Percentiles rank a stretch among this genome's conserved stretches.
These are phyloP conservation scores for Sequoia sempervirens DNA, from an alignment of 75 land plant species.

Conservation along the genomic window DNA sequence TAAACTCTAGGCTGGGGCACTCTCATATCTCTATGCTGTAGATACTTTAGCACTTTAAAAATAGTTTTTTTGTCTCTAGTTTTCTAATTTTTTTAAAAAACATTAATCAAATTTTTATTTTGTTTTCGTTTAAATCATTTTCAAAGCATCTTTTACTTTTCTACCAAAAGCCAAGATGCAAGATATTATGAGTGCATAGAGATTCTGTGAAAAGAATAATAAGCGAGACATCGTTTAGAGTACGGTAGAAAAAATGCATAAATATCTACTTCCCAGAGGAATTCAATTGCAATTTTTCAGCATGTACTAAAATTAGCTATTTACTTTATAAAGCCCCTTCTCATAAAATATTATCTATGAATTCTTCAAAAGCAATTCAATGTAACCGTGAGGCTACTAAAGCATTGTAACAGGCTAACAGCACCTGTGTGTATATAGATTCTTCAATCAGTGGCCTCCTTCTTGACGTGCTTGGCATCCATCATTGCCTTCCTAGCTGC, in stretches of 20 bases:
- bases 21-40: too few species aligned
- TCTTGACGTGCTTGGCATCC: constrained; percentile 9
- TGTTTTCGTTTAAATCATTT: too few species aligned
- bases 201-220: not conserved
- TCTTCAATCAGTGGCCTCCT: constrained; percentile 18
- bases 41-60: too few species aligned
- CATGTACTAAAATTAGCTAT: not conserved
- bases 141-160: too few species aligned
- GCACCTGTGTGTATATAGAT: not conserved
- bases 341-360: not conserved
- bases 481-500: constrained; percentile 48
- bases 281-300: not conserved
- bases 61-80: too few species aligned
- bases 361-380: not conserved
- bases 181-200: not conserved
- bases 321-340: not conserved
- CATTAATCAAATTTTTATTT: too few species aligned
- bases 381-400: not conserved
- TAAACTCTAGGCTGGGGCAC: too few species aligned
- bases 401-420: not conserved
- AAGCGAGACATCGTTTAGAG: not conserved
- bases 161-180: not conserved
- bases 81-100: too few species aligned
- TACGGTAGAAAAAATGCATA: not conserved
- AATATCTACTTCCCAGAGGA: not conserved